phyloP scores from a whole-genome alignment of 345 rosid species.

The Citrus maxima region DNA sequence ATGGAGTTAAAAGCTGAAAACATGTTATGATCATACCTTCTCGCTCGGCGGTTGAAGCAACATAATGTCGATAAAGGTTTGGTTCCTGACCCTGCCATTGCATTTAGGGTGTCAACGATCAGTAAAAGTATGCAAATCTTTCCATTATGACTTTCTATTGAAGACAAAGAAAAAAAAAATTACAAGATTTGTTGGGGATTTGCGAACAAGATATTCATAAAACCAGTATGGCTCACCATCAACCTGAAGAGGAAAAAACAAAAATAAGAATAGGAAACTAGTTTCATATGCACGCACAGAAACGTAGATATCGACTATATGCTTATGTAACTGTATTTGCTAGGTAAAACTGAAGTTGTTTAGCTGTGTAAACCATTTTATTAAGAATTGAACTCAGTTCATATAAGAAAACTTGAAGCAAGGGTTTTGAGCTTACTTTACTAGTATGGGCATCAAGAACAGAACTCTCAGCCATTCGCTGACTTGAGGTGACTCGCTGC shows the following conservation, averaged over 20 bases:
- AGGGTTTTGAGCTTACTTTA: conserved; percentile 44
- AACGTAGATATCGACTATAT: not conserved
- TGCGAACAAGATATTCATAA: conserved; percentile 86
- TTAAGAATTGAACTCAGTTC: not conserved
- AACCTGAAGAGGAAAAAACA: conserved; percentile 35
- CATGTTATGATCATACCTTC: conserved; percentile 59
- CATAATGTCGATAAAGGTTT: conserved; percentile 72
- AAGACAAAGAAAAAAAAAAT: conserved; percentile 16
- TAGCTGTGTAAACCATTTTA: not conserved
- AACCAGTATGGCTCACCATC: conserved; percentile 90
- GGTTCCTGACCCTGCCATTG: conserved; percentile 68
- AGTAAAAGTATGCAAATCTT: not conserved
- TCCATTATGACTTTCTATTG: not conserved
- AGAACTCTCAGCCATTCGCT: conserved; percentile 83
- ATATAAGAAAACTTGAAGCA: conserved; percentile 6
- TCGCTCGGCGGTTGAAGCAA: conserved; percentile 79
- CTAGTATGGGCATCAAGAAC: conserved; percentile 75
- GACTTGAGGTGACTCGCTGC: conserved; percentile 95
- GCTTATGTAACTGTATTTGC: not conserved
- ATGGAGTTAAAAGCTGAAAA: not conserved
- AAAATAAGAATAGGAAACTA: not conserved
- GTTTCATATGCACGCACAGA: not conserved
- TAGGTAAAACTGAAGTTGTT: not conserved
- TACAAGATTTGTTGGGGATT: conserved; percentile 77
- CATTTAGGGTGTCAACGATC: conserved; percentile 14